Evolutionary conservation across 2,329 filamentous ascomycete genomes (phyloP), one percentile per base, ranked within the genome.

Genomic region (Aspergillus sp.): DNA sequence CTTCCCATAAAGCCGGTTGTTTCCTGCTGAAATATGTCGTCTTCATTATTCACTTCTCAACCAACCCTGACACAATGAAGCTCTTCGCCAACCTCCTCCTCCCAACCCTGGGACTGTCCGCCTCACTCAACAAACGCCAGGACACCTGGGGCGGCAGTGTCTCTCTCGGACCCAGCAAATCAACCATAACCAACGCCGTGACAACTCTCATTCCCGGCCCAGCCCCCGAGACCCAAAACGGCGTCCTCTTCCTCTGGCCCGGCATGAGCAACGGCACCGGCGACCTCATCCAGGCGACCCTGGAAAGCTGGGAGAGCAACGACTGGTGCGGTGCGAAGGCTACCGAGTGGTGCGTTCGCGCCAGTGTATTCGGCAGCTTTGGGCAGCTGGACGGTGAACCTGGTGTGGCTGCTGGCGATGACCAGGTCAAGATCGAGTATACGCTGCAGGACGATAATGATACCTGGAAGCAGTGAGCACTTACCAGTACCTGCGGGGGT

Each of bases 211-310:
- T 76, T 37, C 76, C 76, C 1, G 76, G 76, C 21, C 58, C 64
- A 2, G 73, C 76, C 0, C 77, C 76, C 6, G 44, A 68, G 0
- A 70, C 68, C 0, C 76, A 78, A 50, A 72, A 68, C 27, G 76
- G 76, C 4, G 66, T 66, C 33, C 68, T 79, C 0, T 77, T 76
- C 64, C 69, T 79, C 37, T 79, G 75, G 75, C 77, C 76, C 6
- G 77, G 77, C 5, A 79, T 79, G 73, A 76, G 73, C 52, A 79
- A 78, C 60, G 76, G 77, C 40, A 79, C 77, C 3, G 76, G 76
- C 1, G 72, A 79, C 50, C 66, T 79, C 15, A 64, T 79, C 46
- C 76, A 79, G 58, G 75, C 75, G 0, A 78, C 75, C 0, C 66
- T 78, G 5, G 75, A 79, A 60, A 71, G 69, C 19, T 79, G 75